Base-by-base conservation (phyloP, 345 rosid species). In the Rubroshorea leprosula region DNA sequence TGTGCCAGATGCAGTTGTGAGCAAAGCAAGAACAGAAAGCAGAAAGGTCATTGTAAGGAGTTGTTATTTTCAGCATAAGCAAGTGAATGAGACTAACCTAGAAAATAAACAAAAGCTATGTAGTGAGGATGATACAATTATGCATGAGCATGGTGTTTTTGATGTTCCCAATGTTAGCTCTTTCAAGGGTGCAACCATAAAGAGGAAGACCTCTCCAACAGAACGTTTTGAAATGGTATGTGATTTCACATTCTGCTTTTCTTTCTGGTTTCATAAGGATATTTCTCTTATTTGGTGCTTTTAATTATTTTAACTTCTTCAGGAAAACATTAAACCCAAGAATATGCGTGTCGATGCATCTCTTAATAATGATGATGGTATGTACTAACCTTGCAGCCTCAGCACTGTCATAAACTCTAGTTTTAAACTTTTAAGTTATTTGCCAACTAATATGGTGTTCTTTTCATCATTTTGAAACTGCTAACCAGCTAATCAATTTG, bases 51-150 rank as follows among this genome's bases (percentile, higher is more conserved):
- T 74, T 17, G 73, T 80, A 51, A 75, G 83, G 72, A 86, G 96
- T 79, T 66, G 77, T 25, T 92, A 75, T 71, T 86, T 84, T 48
- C 78, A 75, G 73, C 76, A 72, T 46, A 83, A 86, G 69, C 74
- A 80, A 65, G 72, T 5, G 21, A 64, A 57, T 26, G 65, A 62
- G 69, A 77, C 48, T 66, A 61, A 68, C 55, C 62, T 52, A 64
- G 78, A 64, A 31, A 60, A 66, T 53, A 60, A 69, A 67, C 70
- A 66, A 39, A 81, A 69, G 54, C 43, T 51, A 50, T 62, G 25
- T 26, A 64, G 51, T 62, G 72, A 63, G 55, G 65, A 60, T 61
- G 61, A 51, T 76, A 41, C 61, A 54, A 43, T 68, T 48, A 54
- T 54, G 22, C 67, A 68, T 19, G 68, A 79, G 56, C 72, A 63